These are phyloP conservation scores for Stephania yunnanensis DNA, from an alignment of 164 flowering plant species.

Conservation along the genomic window DNA sequence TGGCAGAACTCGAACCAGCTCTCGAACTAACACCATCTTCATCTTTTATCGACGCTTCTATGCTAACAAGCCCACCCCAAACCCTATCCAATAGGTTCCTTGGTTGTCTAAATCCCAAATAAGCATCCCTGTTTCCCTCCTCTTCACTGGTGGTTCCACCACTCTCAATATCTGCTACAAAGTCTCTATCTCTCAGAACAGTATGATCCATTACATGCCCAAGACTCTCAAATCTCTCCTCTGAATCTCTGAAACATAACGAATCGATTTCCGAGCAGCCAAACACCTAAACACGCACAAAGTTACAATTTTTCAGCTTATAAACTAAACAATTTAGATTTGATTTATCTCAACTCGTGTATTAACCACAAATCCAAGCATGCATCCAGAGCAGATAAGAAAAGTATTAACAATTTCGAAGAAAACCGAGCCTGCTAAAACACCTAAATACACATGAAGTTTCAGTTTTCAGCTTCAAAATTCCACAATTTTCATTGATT, in stretches of 20 bases:
- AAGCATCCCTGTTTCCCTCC: constrained; percentile 14
- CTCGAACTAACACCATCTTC: constrained; percentile 23
- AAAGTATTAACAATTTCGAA: neutral
- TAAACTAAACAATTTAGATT: neutral
- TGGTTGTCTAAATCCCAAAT: constrained; percentile 14
- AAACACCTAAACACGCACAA: neutral
- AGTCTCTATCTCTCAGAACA: constrained; percentile 24
- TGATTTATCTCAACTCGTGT: neutral
- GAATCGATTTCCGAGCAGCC: neutral
- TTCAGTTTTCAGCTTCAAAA: too few relatives aligned
- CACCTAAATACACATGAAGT: neutral
- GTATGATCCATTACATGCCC: constrained; percentile 28
- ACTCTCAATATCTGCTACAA: constrained; percentile 50
- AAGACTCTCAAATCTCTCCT: neutral
- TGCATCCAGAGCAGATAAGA: neutral
- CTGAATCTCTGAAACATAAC: neutral
- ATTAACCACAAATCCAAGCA: neutral
- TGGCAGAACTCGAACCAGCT: constrained; percentile 13
- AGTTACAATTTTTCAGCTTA: neutral
- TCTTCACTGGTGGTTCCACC: constrained; percentile 32
- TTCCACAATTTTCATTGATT: too few relatives aligned
- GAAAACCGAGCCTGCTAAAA: neutral
- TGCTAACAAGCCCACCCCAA: constrained; percentile 19
- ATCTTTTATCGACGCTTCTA: constrained; percentile 25
- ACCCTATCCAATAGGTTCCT: constrained; percentile 22